Conservation (phyloP, 805 yeast genomes). For the Hanseniaspora clermontiae region DNA sequence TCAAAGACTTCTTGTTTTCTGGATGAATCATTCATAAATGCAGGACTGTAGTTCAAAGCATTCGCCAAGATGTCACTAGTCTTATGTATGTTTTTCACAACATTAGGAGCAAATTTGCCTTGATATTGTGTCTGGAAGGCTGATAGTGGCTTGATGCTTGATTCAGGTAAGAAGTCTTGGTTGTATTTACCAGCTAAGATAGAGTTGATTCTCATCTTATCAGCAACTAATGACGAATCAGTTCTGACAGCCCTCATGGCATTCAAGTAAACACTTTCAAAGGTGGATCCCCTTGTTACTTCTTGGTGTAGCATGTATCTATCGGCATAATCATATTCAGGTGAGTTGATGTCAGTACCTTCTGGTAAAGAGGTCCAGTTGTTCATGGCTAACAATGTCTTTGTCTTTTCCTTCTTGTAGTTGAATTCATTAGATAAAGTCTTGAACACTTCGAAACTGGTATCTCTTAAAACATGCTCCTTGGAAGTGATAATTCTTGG, state of each 20-base stretch:
- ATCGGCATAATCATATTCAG: constrained; percentile 4
- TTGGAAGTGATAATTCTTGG: constrained; percentile 12
- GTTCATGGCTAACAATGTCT: neutral
- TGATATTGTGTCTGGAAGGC: constrained; percentile 6
- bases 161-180: constrained; percentile 2
- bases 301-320: constrained; percentile 9
- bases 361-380: constrained; percentile 7
- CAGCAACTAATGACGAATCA: neutral
- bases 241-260: neutral
- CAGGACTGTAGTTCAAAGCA: constrained; percentile 10
- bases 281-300: neutral
- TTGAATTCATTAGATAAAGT: constrained; percentile 4
- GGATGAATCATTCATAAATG: constrained; percentile 3
- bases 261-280: constrained; percentile 4
- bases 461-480: constrained; percentile 13
- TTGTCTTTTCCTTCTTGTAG: constrained; percentile 4
- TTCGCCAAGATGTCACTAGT: neutral
- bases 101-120: constrained; percentile 12
- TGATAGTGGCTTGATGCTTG: neutral
- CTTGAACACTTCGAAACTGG: constrained; percentile 7
- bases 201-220: constrained; percentile 5
- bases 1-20: constrained; percentile 11
- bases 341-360: neutral
- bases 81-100: constrained; percentile 7
- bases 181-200: constrained; percentile 6